Percentiles rank a stretch among this genome's conserved stretches.
phyloP scores from a whole-genome alignment of 169 alveolate species.

The Amoebophrya sp. region DNA sequence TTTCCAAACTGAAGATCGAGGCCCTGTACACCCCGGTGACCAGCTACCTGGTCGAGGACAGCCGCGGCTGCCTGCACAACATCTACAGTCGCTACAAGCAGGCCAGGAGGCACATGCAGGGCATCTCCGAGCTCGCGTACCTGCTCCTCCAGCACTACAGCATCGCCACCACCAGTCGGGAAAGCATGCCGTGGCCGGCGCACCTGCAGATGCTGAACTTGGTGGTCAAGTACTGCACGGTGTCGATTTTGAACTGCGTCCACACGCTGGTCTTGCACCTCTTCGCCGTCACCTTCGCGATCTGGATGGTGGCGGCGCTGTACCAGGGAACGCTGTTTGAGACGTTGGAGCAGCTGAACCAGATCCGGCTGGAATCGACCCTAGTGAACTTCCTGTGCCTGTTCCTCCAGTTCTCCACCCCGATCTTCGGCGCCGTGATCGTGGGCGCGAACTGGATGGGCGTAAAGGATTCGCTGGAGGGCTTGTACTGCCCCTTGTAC shows the following conservation, averaged over 20 bases:
- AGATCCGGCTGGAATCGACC: not conserved
- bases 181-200: not conserved
- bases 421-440: not conserved
- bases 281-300: not conserved
- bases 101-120: not conserved
- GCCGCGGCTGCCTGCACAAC: not conserved
- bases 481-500: not conserved
- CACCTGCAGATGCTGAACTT: slow-evolving; percentile 6
- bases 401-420: not conserved
- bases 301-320: not conserved
- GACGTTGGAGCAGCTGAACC: not conserved
- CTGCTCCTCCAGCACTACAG: slow-evolving; percentile 10
- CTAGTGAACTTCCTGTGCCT: not conserved
- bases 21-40: slow-evolving; percentile 8
- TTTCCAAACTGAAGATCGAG: not conserved
- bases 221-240: not conserved
- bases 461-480: slow-evolving; percentile 13
- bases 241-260: slow-evolving; percentile 9
- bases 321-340: not conserved
- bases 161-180: not conserved
- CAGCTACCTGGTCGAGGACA: not conserved
- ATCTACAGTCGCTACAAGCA: not conserved
- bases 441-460: not conserved
- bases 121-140: not conserved
- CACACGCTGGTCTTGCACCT: not conserved